Base-by-base conservation (phyloP, 257 asterid species). In the Ilex asprella region DNA sequence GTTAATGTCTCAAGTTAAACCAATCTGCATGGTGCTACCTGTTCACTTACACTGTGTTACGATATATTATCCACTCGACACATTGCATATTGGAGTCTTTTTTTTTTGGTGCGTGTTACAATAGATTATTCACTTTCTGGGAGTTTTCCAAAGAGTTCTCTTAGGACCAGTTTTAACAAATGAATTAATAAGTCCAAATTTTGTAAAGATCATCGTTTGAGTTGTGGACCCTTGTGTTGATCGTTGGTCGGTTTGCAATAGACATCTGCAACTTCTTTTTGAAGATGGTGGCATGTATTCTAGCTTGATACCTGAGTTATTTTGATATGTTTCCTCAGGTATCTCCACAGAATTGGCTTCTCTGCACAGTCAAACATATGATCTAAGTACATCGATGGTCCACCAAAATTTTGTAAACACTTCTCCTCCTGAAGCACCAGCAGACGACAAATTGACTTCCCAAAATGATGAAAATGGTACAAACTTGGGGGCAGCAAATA, bases 341-440 rank as follows among this genome's bases (percentile, higher is more conserved):
- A 62, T 81, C 73, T 83, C 96, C 15, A 57, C 41, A 50, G 87
- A 75, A 68, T 76, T 92, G 81, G 66, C 73, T 56, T 76, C 89
- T 72, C 73, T 89, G 77, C 85, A 81, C 70, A 70, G 77, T 72
- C 82, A 67, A 68, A 65, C 63, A 58, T 64, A 68, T 74, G 90
- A 92, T 83, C 72, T 89, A 74, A 79, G 76, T 67, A 63, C 78
- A 56, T 79, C 82, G 66, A 81, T 44, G 54, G 73, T 89, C 63
- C 64, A 69, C 67, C 72, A 74, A 71, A 75, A 65, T 65, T 86
- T 81, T 35, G 73, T 15, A 27, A 55, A 55, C 57, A 68, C 72
- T 54, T 31, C 66, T 54, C 75, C 81, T 70, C 65, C 55, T n/a
- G 68, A 55, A 71, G 71, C 67, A 65, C 81, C 55, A 2, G 55